A percentile compares a stretch with the other conserved stretches of the same genome.
These are phyloP conservation scores for Litchi chinensis DNA, from an alignment of 345 rosid genomes.

Conservation along the genomic window DNA sequence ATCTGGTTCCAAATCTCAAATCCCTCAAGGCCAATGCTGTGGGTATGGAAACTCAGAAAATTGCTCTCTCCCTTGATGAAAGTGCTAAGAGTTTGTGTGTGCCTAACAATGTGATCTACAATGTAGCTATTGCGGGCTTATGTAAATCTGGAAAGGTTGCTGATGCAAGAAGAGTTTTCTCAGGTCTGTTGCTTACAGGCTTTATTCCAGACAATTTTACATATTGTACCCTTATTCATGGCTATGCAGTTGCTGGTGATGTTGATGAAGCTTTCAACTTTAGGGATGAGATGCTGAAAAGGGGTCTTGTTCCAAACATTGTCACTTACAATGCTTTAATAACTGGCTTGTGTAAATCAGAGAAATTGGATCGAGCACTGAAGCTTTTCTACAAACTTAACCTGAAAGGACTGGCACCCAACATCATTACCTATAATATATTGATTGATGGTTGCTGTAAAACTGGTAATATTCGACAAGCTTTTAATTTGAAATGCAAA, in stretches of 20 bases:
- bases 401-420: conserved; percentile 53
- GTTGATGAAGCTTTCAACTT: conserved; percentile 67
- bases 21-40: conserved; percentile 26
- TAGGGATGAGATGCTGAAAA: conserved; percentile 65
- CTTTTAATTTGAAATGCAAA: conserved; percentile 48
- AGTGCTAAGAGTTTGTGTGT: conserved; percentile 43
- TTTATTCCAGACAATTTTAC: conserved; percentile 67
- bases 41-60: conserved; percentile 43
- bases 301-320: conserved; percentile 58
- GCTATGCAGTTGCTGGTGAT: conserved; percentile 55
- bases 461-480: conserved; percentile 48
- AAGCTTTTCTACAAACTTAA: conserved; percentile 63
- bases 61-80: conserved; percentile 43
- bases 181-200: conserved; percentile 42
- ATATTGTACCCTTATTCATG: conserved; percentile 64
- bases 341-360: conserved; percentile 65
- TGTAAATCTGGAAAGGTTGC: conserved; percentile 67
- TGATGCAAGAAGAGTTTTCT: conserved; percentile 58
- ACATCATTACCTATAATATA: conserved; percentile 55
- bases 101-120: conserved; percentile 61
- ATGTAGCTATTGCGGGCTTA: conserved; percentile 67
- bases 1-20: conserved; percentile 39
- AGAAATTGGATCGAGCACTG: conserved; percentile 54
- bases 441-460: conserved; percentile 53
- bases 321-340: conserved; percentile 65